phyloP scores from a whole-genome alignment of 495 filamentous ascomycete genomes.

The Hapsidospora chrysogenum region DNA sequence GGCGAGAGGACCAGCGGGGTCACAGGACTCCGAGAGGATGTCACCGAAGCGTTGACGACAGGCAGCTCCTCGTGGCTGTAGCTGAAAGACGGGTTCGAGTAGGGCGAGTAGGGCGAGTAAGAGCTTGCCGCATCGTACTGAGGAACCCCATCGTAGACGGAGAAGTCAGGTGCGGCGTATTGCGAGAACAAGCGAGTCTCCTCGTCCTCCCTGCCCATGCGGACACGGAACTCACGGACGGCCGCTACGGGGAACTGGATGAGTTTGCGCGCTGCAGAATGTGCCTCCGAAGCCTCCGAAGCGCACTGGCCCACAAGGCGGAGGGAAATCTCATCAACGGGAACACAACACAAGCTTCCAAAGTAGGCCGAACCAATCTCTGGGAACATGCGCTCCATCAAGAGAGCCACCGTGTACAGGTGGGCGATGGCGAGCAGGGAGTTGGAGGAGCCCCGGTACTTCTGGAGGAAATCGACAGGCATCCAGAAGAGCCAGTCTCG shows the following conservation, averaged over 20 bases:
- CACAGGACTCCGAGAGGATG: constrained; percentile 20
- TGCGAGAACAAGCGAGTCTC: constrained; percentile 36
- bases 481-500: constrained; percentile 93
- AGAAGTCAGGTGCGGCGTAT: constrained; percentile 28
- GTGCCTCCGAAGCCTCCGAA: constrained; percentile 23
- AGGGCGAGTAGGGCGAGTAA: constrained; percentile 28
- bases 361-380: constrained; percentile 81
- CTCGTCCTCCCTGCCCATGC: constrained; percentile 38
- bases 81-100: constrained; percentile 28
- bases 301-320: constrained; percentile 34
- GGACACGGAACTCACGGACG: constrained; percentile 38
- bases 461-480: constrained; percentile 50
- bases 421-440: constrained; percentile 73
- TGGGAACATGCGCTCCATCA: constrained; percentile 79
- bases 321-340: constrained; percentile 63
- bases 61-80: constrained; percentile 40
- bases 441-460: constrained; percentile 38
- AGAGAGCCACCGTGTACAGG: constrained; percentile 75
- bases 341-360: constrained; percentile 54
- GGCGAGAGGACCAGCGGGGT: constrained; percentile 34
- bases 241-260: constrained; percentile 50
- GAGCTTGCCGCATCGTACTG: constrained; percentile 18
- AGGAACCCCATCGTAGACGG: constrained; percentile 19
- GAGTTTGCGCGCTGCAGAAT: constrained; percentile 31
- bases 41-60: constrained; percentile 17